Percentiles rank a stretch among this genome's conserved stretches.
phyloP scores from a whole-genome alignment of 345 rosid species.

The Ceriops decandra region DNA sequence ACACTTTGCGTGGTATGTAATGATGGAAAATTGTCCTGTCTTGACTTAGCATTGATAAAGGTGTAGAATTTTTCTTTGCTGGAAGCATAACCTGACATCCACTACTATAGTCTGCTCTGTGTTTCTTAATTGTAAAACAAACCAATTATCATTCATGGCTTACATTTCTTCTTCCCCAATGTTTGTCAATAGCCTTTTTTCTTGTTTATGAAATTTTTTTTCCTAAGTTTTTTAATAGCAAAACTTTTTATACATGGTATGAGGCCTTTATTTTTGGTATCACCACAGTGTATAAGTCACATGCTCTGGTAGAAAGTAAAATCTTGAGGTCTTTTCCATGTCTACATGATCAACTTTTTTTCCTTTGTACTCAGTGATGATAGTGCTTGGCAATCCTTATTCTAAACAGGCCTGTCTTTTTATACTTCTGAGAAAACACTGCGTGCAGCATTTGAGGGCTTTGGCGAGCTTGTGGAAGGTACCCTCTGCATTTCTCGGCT shows the following conservation, averaged over 20 bases:
- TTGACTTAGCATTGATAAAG: background rate
- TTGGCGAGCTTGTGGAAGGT: conserved; percentile 93
- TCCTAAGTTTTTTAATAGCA: background rate
- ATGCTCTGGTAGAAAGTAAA: too few relatives aligned
- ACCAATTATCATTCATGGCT: too few relatives aligned
- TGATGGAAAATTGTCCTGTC: background rate
- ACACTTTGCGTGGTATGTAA: too few relatives aligned
- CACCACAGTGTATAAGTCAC: too few relatives aligned
- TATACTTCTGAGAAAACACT: conserved; percentile 95
- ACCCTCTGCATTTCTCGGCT: conserved; percentile 3
- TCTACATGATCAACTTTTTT: background rate
- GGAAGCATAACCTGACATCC: background rate
- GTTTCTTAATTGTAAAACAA: too few relatives aligned
- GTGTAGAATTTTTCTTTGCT: too few relatives aligned
- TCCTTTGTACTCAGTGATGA: background rate
- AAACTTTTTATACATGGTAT: background rate
- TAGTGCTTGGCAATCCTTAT: background rate
- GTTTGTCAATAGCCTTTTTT: background rate
- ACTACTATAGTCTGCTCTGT: too few relatives aligned
- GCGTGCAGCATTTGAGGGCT: conserved; percentile 81
- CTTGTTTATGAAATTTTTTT: conserved; percentile 3
- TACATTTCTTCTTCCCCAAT: too few relatives aligned
- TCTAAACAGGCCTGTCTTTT: conserved; percentile 67
- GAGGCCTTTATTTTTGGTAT: background rate
- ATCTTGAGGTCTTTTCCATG: too few relatives aligned